Conservation (phyloP, 306 rosid species). For the Acacia melanoxylon region DNA sequence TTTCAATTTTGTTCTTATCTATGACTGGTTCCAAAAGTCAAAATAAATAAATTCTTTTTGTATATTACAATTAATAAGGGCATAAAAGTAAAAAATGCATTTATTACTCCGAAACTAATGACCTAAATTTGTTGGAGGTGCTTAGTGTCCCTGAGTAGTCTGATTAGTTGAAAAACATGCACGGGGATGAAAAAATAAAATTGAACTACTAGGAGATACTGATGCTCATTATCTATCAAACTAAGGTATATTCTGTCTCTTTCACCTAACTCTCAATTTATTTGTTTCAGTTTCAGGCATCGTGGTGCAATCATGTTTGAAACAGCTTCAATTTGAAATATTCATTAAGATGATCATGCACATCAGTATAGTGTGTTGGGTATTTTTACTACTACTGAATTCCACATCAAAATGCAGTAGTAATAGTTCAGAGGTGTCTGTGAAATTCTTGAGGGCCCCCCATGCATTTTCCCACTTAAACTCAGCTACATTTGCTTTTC, state of each 20-base stretch:
- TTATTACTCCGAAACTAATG: too few species aligned
- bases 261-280: background rate
- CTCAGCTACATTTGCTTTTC: slow-evolving; percentile 71
- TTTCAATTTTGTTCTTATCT: too few species aligned
- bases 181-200: too few species aligned
- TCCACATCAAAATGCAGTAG: slow-evolving; percentile 41
- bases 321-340: background rate
- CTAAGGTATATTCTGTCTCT: background rate
- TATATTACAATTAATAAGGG: too few species aligned
- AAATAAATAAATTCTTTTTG: too few species aligned
- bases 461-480: slow-evolving; percentile 70
- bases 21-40: too few species aligned
- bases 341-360: slow-evolving; percentile 46
- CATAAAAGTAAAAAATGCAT: too few species aligned
- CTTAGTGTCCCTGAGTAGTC: too few species aligned
- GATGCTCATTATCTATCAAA: background rate
- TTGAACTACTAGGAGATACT: background rate
- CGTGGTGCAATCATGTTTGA: background rate
- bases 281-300: background rate
- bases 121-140: too few species aligned
- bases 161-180: too few species aligned
- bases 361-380: slow-evolving; percentile 41
- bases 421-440: slow-evolving; percentile 50
- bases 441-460: slow-evolving; percentile 80
- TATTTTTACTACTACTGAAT: slow-evolving; percentile 41